A percentile compares a stretch with the other conserved stretches of the same genome.
Evolutionary conservation across 2,329 filamentous ascomycete genomes (phyloP).

Genomic region (Colletotrichum somersetense): DNA sequence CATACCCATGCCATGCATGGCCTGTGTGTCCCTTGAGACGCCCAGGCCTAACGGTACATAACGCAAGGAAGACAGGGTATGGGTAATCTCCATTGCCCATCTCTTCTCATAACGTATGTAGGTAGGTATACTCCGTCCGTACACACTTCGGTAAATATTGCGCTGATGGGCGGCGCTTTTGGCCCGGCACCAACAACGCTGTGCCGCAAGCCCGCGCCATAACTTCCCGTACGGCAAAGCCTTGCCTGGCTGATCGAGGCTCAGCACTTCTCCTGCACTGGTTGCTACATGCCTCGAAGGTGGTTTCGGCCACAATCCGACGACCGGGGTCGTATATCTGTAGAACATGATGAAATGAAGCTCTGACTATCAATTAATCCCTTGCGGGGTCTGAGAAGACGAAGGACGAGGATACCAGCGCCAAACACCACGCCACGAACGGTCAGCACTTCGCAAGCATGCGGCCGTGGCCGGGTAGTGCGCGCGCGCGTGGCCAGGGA

Average conservation of each 20-base stretch:
- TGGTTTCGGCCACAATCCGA: slow-evolving; percentile 36
- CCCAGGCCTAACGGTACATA: slow-evolving; percentile 16
- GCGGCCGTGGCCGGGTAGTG: slow-evolving; percentile 6
- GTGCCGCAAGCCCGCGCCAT: neutral
- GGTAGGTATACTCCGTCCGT: too few species aligned
- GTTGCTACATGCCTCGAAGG: slow-evolving; percentile 21
- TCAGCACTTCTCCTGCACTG: slow-evolving; percentile 8
- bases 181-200: neutral
- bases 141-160: neutral
- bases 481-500: slow-evolving; percentile 8
- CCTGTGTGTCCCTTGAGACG: slow-evolving; percentile 24
- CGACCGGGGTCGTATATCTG: slow-evolving; percentile 17
- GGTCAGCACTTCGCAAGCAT: slow-evolving; percentile 2
- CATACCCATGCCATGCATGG: slow-evolving; percentile 26
- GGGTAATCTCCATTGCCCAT: slow-evolving; percentile 6
- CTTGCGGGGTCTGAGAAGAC: slow-evolving; percentile 2
- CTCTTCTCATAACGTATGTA: neutral
- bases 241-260: slow-evolving; percentile 18
- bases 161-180: neutral
- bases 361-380: neutral
- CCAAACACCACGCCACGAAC: neutral
- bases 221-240: slow-evolving; percentile 9
- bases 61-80: neutral
- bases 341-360: slow-evolving; percentile 27
- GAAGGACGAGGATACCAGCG: neutral